Percentiles rank a stretch among this genome's conserved stretches.
These are phyloP conservation scores for Asterionellopsis glacialis DNA, from an alignment of 108 stramenopile genomes.

Conservation along the genomic window DNA sequence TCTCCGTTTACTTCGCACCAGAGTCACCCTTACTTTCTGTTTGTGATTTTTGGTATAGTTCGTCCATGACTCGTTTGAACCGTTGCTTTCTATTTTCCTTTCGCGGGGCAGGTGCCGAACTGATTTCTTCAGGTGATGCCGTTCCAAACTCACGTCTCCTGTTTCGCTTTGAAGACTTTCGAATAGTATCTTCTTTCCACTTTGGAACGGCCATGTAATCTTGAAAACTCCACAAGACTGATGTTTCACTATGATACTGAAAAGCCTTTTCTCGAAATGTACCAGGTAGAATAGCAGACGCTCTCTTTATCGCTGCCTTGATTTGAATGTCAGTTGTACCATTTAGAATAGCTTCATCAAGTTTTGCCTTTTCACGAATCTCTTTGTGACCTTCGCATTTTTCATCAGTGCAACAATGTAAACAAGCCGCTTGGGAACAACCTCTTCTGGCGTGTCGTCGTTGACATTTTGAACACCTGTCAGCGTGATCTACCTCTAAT, in stretches of 20 bases:
- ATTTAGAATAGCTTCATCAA: slow-evolving; percentile 22
- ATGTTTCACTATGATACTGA: slow-evolving; percentile 46
- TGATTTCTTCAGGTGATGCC: not conserved
- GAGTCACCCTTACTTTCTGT: no score
- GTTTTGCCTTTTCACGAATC: slow-evolving; percentile 21
- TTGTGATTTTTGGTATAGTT: slow-evolving; percentile 4
- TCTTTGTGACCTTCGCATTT: slow-evolving; percentile 34
- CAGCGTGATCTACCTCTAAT: no score
- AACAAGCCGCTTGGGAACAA: slow-evolving; percentile 32
- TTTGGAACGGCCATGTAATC: slow-evolving; percentile 40
- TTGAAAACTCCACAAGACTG: slow-evolving; percentile 43
- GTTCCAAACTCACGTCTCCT: not conserved
- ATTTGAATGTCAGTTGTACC: slow-evolving; percentile 34
- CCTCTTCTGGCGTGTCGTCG: no score
- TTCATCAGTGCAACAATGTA: slow-evolving; percentile 42
- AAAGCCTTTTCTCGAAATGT: slow-evolving; percentile 41
- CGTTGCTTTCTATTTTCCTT: not conserved
- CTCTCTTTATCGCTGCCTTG: slow-evolving; percentile 21
- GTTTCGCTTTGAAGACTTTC: slow-evolving; percentile 27
- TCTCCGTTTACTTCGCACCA: no score
- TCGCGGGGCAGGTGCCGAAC: not conserved
- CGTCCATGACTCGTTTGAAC: slow-evolving; percentile 3
- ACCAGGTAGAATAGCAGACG: slow-evolving; percentile 18
- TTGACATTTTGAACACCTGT: no score
- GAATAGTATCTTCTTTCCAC: slow-evolving; percentile 63